Conservation (phyloP, 805 yeast species). For the Vanderwaltozyma tropicalis region DNA sequence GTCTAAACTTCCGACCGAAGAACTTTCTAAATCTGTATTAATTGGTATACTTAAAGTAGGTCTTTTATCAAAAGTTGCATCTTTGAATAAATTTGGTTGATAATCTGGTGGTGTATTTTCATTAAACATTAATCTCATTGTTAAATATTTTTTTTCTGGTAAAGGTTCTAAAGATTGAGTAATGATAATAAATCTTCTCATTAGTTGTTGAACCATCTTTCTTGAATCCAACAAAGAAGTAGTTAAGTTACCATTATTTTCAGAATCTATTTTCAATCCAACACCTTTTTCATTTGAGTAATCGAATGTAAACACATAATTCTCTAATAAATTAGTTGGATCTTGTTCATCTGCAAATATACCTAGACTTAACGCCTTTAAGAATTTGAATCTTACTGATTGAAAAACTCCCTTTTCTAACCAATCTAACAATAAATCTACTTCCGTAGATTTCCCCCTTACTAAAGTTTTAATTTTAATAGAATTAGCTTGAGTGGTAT, state of each 20-base stretch:
- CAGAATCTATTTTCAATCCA: constrained; percentile 14
- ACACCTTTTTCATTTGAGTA: constrained; percentile 28
- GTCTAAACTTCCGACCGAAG: constrained; percentile 25
- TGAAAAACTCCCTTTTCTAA: constrained; percentile 40
- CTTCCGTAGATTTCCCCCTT: constrained; percentile 37
- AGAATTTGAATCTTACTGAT: constrained; percentile 33
- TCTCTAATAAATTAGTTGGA: constrained; percentile 38
- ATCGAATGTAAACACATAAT: constrained; percentile 39
- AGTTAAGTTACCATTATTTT: constrained; percentile 4
- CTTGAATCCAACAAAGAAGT: constrained; percentile 31
- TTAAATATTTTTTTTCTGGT: constrained; percentile 37
- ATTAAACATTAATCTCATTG: constrained; percentile 41
- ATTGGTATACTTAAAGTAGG: constrained; percentile 28
- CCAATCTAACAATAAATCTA: constrained; percentile 44
- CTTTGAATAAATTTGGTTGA: constrained; percentile 40
- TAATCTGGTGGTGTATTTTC: constrained; percentile 37
- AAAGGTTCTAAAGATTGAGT: constrained; percentile 46
- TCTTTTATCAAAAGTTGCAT: constrained; percentile 30
- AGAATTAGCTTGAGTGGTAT: constrained; percentile 19
- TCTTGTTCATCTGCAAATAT: constrained; percentile 34
- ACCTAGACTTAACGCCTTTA: constrained; percentile 38
- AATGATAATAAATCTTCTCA: constrained; percentile 41
- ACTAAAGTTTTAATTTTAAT: constrained; percentile 40
- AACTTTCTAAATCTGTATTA: constrained; percentile 6
- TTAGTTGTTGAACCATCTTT: constrained; percentile 37